Base-by-base conservation (phyloP, 2,329 filamentous ascomycete genomes). In the Aspergillus quadrilineatus region DNA sequence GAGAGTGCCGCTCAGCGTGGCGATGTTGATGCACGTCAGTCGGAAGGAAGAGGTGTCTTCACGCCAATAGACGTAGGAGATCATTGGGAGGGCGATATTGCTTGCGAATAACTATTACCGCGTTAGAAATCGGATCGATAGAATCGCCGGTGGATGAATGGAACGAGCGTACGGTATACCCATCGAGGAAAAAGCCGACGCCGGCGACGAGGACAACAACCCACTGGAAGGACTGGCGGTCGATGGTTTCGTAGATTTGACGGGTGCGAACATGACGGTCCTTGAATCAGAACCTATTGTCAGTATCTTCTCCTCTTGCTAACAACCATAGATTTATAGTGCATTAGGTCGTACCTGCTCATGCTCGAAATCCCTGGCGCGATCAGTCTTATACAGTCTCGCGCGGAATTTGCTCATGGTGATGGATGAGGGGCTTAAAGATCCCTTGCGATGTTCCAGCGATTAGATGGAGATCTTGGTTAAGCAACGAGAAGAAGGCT, bases 141-240 rank as follows among this genome's bases (percentile, higher is more conserved):
- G 34, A 14, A 37, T 37, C 4, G 34, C 9, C 4, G 10, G 14
- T 37, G 34, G 34, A 14, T 34, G 7, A 14, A 14, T 12, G 34
- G 34, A 14, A 37, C 14, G 36, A 15, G 41, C 48, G 57, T 36
- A 73, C 70, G 4, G 75, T 76, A 47, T 77, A 78, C 44, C 74
- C 75, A 68, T 80, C 78, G 4, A 79, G 76, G 55, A 80, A 77
- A 66, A 80, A 80, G 10, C 78, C 78, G n/a, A 78, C 72, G 17
- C 77, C 78, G 14, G 78, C 77, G 6, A 80, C 79, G 3, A 77
- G 63, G 6, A 77, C 76, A 2, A 78, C 74, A 12, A 76, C 62
- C 73, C 73, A 76, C 65, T 77, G 75, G 53, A 69, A 77, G 6
- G 63, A 63, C 56, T 76, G 73, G 34, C 73, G 70, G 63, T 77